Percentiles rank a stretch among this genome's conserved stretches.
Conservation (phyloP, 352 stramenopile genomes). For the Phytophthora quininea region DNA sequence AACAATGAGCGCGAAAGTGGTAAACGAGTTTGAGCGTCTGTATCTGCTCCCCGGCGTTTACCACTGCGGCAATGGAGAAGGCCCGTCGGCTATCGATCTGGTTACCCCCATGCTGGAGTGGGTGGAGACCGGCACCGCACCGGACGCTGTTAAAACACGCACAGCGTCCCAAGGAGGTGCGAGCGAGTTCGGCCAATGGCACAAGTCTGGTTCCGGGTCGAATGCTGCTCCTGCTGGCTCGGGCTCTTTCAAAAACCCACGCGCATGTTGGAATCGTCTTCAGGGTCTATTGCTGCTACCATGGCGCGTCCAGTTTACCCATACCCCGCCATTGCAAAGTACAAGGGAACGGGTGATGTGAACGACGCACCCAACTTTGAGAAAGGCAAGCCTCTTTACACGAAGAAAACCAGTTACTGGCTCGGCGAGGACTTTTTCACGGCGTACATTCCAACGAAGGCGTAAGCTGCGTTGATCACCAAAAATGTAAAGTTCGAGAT, state of each 20-base stretch:
- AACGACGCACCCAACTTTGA: conserved; percentile 39
- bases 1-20: conserved; percentile 33
- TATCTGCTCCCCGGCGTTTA: conserved; percentile 56
- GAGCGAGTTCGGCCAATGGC: conserved; percentile 40
- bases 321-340: conserved; percentile 37
- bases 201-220: conserved; percentile 21
- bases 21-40: conserved; percentile 48
- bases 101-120: conserved; percentile 53
- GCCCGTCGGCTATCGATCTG: conserved; percentile 45
- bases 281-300: conserved; percentile 27
- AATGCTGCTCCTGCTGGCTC: conserved; percentile 11
- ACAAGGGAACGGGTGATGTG: conserved; percentile 32
- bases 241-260: not conserved
- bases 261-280: conserved; percentile 24
- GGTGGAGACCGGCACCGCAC: conserved; percentile 38
- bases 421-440: conserved; percentile 38
- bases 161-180: conserved; percentile 18
- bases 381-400: conserved; percentile 37
- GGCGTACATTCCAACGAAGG: conserved; percentile 27
- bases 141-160: conserved; percentile 37
- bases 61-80: conserved; percentile 47
- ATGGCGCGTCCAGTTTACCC: conserved; percentile 37
- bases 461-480: not conserved
- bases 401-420: conserved; percentile 36
- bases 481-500: not conserved